Evolutionary conservation across 305 asterid species (phyloP).

Genomic region (Solanum hybrid): DNA sequence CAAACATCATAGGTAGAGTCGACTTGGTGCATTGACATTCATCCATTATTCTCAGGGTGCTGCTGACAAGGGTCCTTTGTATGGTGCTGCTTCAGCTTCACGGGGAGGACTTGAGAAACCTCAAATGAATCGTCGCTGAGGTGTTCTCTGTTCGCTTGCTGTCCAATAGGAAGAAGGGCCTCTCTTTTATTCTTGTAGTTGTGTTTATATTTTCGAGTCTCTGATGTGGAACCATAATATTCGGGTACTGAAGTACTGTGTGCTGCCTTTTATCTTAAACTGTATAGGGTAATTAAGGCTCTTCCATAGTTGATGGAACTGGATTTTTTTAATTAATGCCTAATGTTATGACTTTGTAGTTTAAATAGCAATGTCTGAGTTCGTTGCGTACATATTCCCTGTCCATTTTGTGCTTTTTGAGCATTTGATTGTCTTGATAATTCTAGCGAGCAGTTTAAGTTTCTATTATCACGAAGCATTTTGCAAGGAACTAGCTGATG

Average conservation of each 20-base stretch:
- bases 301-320: constrained; percentile 8
- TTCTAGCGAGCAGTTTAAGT: neutral
- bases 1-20: neutral
- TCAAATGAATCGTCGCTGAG: constrained; percentile 33
- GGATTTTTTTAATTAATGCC: constrained; percentile 1
- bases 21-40: constrained; percentile 8
- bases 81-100: constrained; percentile 36
- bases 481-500: constrained; percentile 1
- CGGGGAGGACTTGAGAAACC: constrained; percentile 39
- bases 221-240: constrained; percentile 6
- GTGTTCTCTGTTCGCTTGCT: constrained; percentile 13
- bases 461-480: neutral
- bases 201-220: constrained; percentile 13
- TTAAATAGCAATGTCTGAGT: constrained; percentile 5
- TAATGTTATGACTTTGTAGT: constrained; percentile 5
- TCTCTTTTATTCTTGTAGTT: constrained; percentile 18
- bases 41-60: constrained; percentile 26
- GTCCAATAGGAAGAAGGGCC: constrained; percentile 19
- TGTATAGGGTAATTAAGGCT: constrained; percentile 12
- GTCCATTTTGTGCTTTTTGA: neutral
- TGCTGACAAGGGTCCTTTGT: constrained; percentile 34
- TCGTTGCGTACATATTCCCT: neutral
- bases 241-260: neutral
- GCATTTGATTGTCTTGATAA: neutral
- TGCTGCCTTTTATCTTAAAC: constrained; percentile 13